Percentiles rank a stretch among this genome's conserved stretches.
Evolutionary conservation across 208 protist genomes (phyloP).

Genomic region (Trypanosoma avium): DNA sequence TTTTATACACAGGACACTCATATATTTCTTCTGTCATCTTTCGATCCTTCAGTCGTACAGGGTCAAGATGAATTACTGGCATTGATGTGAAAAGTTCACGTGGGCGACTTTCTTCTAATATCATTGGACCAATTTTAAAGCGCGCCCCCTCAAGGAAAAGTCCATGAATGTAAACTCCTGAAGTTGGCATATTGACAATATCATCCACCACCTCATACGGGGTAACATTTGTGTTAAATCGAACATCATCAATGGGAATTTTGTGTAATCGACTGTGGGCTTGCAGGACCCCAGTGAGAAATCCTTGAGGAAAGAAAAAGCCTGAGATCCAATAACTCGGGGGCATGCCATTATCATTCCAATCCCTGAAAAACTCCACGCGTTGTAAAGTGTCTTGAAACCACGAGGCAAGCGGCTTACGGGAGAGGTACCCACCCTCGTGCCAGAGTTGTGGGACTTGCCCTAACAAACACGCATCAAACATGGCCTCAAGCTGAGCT

Average conservation of each 20-base stretch:
- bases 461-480: constrained; percentile 83
- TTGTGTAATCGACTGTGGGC: constrained; percentile 85
- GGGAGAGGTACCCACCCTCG: constrained; percentile 92
- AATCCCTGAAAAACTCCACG: constrained; percentile 93
- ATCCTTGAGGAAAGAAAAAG: constrained; percentile 98
- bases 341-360: constrained; percentile 93
- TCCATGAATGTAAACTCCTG: constrained; percentile 92
- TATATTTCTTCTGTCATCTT: constrained; percentile 52
- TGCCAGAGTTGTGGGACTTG: constrained; percentile 93
- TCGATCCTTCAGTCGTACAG: constrained; percentile 44
- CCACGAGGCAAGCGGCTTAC: constrained; percentile 96
- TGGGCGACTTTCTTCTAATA: constrained; percentile 77
- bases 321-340: constrained; percentile 96
- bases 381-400: constrained; percentile 93
- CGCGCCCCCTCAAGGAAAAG: constrained; percentile 90
- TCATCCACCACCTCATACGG: constrained; percentile 69
- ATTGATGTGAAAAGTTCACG: constrained; percentile 86
- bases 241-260: constrained; percentile 92
- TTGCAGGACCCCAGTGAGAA: constrained; percentile 92
- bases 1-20: constrained; percentile 93
- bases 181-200: constrained; percentile 51
- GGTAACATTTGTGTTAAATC: constrained; percentile 87
- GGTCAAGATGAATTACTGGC: constrained; percentile 91
- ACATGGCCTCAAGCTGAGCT: constrained; percentile 88
- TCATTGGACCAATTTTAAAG: constrained; percentile 46